These are phyloP conservation scores for Globisporangium okanoganense DNA, from an alignment of 352 stramenopile species.

Conservation along the genomic window DNA sequence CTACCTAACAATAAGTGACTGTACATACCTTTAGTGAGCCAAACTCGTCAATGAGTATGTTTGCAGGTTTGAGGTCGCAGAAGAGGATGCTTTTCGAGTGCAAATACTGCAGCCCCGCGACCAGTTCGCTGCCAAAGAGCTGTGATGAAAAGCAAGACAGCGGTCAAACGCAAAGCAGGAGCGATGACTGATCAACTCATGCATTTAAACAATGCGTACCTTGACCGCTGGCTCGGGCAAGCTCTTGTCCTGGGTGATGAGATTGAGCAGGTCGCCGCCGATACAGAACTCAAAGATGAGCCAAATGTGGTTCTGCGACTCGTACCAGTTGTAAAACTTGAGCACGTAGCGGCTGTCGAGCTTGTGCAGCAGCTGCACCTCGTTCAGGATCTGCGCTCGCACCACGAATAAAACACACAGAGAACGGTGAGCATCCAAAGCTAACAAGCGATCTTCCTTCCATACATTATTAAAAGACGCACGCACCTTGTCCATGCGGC, in stretches of 20 bases:
- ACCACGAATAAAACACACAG: background rate
- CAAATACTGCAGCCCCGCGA: constrained; percentile 85
- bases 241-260: constrained; percentile 86
- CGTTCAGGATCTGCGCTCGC: constrained; percentile 67
- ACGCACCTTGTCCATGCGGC: constrained; percentile 87
- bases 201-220: constrained; percentile 22
- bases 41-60: constrained; percentile 92
- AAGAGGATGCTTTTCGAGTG: constrained; percentile 88
- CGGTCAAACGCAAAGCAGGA: background rate
- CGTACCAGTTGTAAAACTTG: constrained; percentile 95
- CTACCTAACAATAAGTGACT: background rate
- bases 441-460: too few relatives aligned
- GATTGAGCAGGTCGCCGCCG: constrained; percentile 86
- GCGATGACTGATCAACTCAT: too few relatives aligned
- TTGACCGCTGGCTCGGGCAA: constrained; percentile 78
- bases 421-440: background rate
- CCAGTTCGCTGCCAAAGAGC: constrained; percentile 69
- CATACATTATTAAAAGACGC: constrained; percentile 7
- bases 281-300: constrained; percentile 94
- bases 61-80: constrained; percentile 90
- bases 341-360: constrained; percentile 83
- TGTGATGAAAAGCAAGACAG: constrained; percentile 8
- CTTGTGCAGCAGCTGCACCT: constrained; percentile 87
- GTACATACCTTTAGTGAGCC: constrained; percentile 81
- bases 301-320: constrained; percentile 95